Evolutionary conservation across 208 protist species (phyloP), one percentile per base, ranked within the genome.

Genomic region (Leishmania martiniquensis): DNA sequence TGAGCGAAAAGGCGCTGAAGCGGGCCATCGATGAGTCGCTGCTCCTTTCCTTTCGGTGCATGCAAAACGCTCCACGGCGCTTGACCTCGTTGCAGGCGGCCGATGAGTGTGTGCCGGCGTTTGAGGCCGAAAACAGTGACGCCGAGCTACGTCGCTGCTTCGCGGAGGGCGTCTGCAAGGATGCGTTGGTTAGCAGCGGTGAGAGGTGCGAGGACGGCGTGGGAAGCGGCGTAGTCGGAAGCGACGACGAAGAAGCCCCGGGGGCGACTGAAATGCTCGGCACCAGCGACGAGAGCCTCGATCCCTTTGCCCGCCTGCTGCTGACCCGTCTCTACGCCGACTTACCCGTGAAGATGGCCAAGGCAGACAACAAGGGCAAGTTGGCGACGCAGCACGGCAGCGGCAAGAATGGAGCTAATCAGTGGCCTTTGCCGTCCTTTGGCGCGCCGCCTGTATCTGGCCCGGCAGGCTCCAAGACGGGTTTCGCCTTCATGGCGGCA

Each of bases 11-110:
- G 44, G 89, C 93, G 37, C 70, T 97, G 39, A 88, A 88, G 62
- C 74, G 88, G 6, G 93, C 93, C 44, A 95, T 96, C 71, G 85
- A 90, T 37, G 93, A 96, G 72, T 87, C 78, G 29, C 60, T 92
- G 42, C 73, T 82, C 68, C 82, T 95, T 15, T 82, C 84, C 54
- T 88, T 89, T 44, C 88, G 86, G 66, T 94, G 90, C 72, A 59
- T 76, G 47, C 81, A 76, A 52, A 90, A 96, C 80, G 75, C 84
- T 15, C 83, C 86, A 66, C 65, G 82, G 68, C 66, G 89, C 7
- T 72, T 74, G 60, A 80, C 78, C 49, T 72, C 74, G 55, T 67
- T 62, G 17, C 77, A 77, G 57, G 77, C 76, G 7, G 81, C 71
- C 15, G 62, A 77, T 1, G 73, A 76, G 52, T 42, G 44, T 29